Percentiles rank a stretch among this genome's conserved stretches.
phyloP scores from a whole-genome alignment of 768 basidiomycete genomes.

The Suillus cothurnatus region DNA sequence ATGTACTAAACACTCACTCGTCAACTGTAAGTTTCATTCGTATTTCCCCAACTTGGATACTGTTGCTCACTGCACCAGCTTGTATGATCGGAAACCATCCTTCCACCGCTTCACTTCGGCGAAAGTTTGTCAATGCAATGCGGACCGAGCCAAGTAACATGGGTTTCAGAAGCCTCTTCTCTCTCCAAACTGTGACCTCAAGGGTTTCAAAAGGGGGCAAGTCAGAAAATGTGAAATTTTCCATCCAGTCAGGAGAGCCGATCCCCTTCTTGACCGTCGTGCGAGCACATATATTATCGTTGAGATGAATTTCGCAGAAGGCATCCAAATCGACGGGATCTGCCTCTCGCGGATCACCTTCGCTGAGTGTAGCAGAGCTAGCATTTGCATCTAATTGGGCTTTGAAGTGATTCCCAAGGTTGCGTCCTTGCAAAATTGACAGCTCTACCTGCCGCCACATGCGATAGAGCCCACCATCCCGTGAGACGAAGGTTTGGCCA shows the following conservation, averaged over 20 bases:
- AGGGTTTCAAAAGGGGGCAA: slow-evolving; percentile 78
- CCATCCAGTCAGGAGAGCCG: slow-evolving; percentile 80
- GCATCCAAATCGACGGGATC: slow-evolving; percentile 69
- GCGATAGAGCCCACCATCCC: slow-evolving; percentile 77
- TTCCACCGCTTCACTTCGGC: slow-evolving; percentile 72
- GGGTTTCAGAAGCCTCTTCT: slow-evolving; percentile 64
- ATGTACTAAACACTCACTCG: slow-evolving; percentile 52
- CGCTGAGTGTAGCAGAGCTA: slow-evolving; percentile 30
- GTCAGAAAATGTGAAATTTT: slow-evolving; percentile 72
- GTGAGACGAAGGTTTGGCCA: slow-evolving; percentile 54
- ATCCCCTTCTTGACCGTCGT: slow-evolving; percentile 73
- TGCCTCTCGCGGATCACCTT: slow-evolving; percentile 39
- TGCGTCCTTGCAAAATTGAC: slow-evolving; percentile 71
- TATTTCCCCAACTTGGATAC: slow-evolving; percentile 73
- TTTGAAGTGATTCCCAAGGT: slow-evolving; percentile 56
- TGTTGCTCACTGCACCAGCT: slow-evolving; percentile 45
- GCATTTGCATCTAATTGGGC: slow-evolving; percentile 29
- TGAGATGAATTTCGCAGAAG: slow-evolving; percentile 78
- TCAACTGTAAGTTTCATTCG: slow-evolving; percentile 72
- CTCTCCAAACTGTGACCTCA: slow-evolving; percentile 67
- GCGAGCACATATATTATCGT: slow-evolving; percentile 66
- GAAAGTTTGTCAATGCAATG: slow-evolving; percentile 70
- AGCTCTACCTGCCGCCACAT: slow-evolving; percentile 87
- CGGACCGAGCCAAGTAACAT: slow-evolving; percentile 58
- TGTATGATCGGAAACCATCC: slow-evolving; percentile 84